Evolutionary conservation across 495 filamentous ascomycete genomes (phyloP).

Genomic region (Umbilicaria muhlenbergii): DNA sequence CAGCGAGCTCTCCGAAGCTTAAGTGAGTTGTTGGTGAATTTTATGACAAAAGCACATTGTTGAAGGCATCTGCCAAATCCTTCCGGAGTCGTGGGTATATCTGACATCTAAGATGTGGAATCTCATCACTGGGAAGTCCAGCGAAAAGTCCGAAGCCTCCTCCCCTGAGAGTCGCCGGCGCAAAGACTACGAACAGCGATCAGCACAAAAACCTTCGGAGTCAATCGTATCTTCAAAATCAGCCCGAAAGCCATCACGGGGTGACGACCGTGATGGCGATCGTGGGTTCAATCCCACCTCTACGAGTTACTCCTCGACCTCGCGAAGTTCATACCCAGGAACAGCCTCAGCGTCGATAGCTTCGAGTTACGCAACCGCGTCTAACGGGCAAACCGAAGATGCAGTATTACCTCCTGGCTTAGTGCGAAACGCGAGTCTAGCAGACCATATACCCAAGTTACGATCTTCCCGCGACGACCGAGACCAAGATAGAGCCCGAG

Average conservation of each 20-base stretch:
- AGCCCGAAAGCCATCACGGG: slow-evolving; percentile 35
- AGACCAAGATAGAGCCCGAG: slow-evolving; percentile 21
- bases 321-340: slow-evolving; percentile 25
- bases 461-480: slow-evolving; percentile 13
- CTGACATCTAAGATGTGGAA: slow-evolving; percentile 19
- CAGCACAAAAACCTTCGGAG: slow-evolving; percentile 11
- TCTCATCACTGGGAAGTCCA: slow-evolving; percentile 21
- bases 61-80: too few relatives aligned
- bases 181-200: slow-evolving; percentile 8
- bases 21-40: too few relatives aligned
- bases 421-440: slow-evolving; percentile 11
- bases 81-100: too few relatives aligned
- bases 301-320: slow-evolving; percentile 17
- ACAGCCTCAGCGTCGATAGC: slow-evolving; percentile 31
- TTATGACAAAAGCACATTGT: too few relatives aligned
- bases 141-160: slow-evolving; percentile 9
- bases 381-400: slow-evolving; percentile 20
- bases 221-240: slow-evolving; percentile 20
- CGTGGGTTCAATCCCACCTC: slow-evolving; percentile 13
- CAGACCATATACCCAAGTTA: slow-evolving; percentile 9
- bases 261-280: slow-evolving; percentile 38
- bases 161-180: slow-evolving; percentile 8
- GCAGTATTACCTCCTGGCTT: slow-evolving; percentile 9
- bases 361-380: slow-evolving; percentile 38
- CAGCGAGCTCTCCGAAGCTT: too few relatives aligned